phyloP scores from a whole-genome alignment of 768 basidiomycete genomes.

The Boletellus ananiceps region DNA sequence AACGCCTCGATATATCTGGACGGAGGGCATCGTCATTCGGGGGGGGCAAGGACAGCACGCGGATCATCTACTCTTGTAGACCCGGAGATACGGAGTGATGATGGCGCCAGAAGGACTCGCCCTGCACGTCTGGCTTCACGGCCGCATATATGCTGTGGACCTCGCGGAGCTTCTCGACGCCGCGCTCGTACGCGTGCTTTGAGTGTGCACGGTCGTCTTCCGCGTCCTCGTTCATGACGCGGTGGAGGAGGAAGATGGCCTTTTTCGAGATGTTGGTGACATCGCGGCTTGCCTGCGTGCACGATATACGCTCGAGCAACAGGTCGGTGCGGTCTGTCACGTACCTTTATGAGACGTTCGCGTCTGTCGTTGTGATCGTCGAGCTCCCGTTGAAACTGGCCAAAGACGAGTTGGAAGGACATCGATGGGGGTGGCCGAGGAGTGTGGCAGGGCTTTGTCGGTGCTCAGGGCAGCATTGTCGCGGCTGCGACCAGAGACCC shows the following conservation, averaged over 20 bases:
- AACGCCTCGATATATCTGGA: slow-evolving; percentile 81
- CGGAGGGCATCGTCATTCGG: slow-evolving; percentile 14
- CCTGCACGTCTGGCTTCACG: slow-evolving; percentile 58
- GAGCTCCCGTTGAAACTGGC: slow-evolving; percentile 62
- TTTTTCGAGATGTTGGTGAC: slow-evolving; percentile 91
- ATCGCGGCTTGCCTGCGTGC: slow-evolving; percentile 74
- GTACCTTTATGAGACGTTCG: slow-evolving; percentile 87
- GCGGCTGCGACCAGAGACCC: slow-evolving; percentile 25
- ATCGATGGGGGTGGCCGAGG: neutral
- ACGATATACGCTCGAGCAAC: slow-evolving; percentile 2
- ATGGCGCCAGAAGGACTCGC: slow-evolving; percentile 74
- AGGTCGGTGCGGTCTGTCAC: slow-evolving; percentile 3
- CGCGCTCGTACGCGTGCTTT: slow-evolving; percentile 46
- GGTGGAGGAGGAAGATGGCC: slow-evolving; percentile 88
- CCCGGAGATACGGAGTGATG: slow-evolving; percentile 72
- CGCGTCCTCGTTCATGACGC: slow-evolving; percentile 48
- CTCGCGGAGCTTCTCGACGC: slow-evolving; percentile 58
- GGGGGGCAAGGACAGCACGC: neutral
- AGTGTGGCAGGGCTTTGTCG: no score
- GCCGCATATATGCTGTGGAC: slow-evolving; percentile 60
- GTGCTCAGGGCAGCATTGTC: slow-evolving; percentile 44
- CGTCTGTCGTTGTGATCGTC: slow-evolving; percentile 84
- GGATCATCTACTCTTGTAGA: slow-evolving; percentile 60
- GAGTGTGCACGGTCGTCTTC: slow-evolving; percentile 26
- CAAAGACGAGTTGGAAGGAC: slow-evolving; percentile 39